These are phyloP conservation scores for Basidiobolus meristosporus DNA, from an alignment of 371 early-diverging fungal genomes.

Conservation along the genomic window DNA sequence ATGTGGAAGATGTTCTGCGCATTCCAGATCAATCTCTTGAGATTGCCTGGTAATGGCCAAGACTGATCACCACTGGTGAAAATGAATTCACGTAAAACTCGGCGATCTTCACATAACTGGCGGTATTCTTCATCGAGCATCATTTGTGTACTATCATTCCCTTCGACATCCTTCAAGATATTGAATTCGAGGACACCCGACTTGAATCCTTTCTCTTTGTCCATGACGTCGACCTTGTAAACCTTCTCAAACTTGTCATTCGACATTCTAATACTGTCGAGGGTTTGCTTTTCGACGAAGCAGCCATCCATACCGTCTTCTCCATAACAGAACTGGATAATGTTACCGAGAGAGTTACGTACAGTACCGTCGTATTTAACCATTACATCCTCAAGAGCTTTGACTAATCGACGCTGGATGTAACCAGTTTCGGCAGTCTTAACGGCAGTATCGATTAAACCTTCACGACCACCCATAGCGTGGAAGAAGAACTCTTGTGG, in stretches of 20 bases:
- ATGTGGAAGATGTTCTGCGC: slow-evolving; percentile 78
- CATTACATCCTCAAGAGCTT: slow-evolving; percentile 97
- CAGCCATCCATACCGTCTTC: slow-evolving; percentile 98
- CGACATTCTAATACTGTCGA: slow-evolving; percentile 43
- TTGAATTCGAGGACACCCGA: slow-evolving; percentile 36
- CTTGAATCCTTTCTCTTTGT: slow-evolving; percentile 25
- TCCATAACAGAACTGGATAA: slow-evolving; percentile 95
- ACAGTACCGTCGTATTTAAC: slow-evolving; percentile 97
- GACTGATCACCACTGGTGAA: slow-evolving; percentile 53
- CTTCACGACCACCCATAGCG: slow-evolving; percentile 99
- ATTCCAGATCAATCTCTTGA: slow-evolving; percentile 77
- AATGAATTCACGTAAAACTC: slow-evolving; percentile 47
- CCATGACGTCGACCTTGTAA: slow-evolving; percentile 64
- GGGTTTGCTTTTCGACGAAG: slow-evolving; percentile 69
- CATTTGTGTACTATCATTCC: slow-evolving; percentile 40
- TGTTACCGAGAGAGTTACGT: slow-evolving; percentile 80
- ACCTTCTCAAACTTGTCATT: slow-evolving; percentile 52
- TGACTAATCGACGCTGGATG: slow-evolving; percentile 98
- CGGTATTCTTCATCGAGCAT: slow-evolving; percentile 66
- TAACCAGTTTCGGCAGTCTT: slow-evolving; percentile 99
- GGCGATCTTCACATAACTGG: slow-evolving; percentile 56
- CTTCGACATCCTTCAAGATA: slow-evolving; percentile 41
- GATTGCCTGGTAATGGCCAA: slow-evolving; percentile 86
- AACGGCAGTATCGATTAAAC: slow-evolving; percentile 96
- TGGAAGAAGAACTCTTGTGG: slow-evolving; percentile 99